Evolutionary conservation across 2,329 filamentous ascomycete species (phyloP), one percentile per base, ranked within the genome.

Genomic region (Trichoderma sp.): DNA sequence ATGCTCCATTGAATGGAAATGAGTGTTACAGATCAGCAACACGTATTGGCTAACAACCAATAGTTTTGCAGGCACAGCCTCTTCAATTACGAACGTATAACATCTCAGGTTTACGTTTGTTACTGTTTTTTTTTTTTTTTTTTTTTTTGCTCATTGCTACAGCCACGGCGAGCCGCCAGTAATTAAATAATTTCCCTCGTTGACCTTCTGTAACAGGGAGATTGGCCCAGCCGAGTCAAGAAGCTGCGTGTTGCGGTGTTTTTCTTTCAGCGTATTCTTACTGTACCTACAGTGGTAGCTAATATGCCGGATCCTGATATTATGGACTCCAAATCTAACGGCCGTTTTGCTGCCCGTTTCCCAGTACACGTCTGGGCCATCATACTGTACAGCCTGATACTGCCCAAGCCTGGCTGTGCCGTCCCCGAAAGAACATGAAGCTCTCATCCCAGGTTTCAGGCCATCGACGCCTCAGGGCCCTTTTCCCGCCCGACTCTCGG

Each of bases 171-270:
- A 30, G 39, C 28, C 59, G 59, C 39, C 18, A 7, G 49, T 60
- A 10, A 14, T 43, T 32, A 49, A 49, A 11, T 49, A 49, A 24
- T 49, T 46, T 49, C 11, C 46, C 46, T 24, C 46, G 8, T 56
- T 49, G 24, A 28, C 59, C 39, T 61, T 30, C 59, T 61, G 59
- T 32, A 61, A 61, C 59, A 61, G 49, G 59, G 59, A 61, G 59
- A 28, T 61, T 34, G 11, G 18, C 39, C 18, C 26, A 28, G 56
- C 24, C 51, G 26, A 55, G 24, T 30, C 26, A 21, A 49, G 46
- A 49, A 21, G 16, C 39, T 43, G 18, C 16, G 37, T 49, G 13
- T 24, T 49, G 46, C 5, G 46, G 46, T 49, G n/a, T 30, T 55
- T 55, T 52, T 8, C 18, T 43, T 4, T 21, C 43, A 11, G 7